Evolutionary conservation across 371 early-diverging fungal species (phyloP), one percentile per base, ranked within the genome.

Genomic region (Cokeromyces recurvatus): DNA sequence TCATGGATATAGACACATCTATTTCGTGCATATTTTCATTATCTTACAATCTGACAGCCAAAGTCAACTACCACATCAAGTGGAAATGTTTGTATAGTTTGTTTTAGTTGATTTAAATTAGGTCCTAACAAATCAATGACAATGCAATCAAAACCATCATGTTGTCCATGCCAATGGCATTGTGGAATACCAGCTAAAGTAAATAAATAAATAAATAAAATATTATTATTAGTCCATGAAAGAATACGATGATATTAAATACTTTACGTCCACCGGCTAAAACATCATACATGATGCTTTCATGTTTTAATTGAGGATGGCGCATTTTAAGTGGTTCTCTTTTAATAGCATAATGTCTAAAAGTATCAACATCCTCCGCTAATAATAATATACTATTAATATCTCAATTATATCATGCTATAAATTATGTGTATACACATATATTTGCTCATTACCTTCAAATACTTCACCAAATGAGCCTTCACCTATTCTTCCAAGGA

Each of bases 81-180:
- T 12, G 71, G 62, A 14, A 80, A 60, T 17, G 54, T 44, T 46
- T 60, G 53, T 32, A 64, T 59, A 34, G 46, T 38, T 38, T 67
- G 59, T 22, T 74, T 93, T 53, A 94, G 67, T 62, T 93, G 86
- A 63, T 99, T 95, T 24, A 99, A 64, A 61, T 84, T 89, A 4
- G 91, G 90, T 10, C 99, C 99, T 23, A 99, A 83, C 35, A 99
- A 75, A 62, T 99, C 99, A 57, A 99, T 90, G 45, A 97, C 89
- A 31, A 95, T 76, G 12, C 90, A 80, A 62, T 92, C 87, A 68
- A 91, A 91, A 5, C 85, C 77, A 6, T 90, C 93, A 64, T 94
- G 91, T 53, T 85, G 86, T 19, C 96, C 96, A 77, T 86, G 94
- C 78, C 94, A 94, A 60, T 92, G 87, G 19, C 84, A 82, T 16